Evolutionary conservation across 495 filamentous ascomycete genomes (phyloP).

Genomic region (Trichoderma reesei): DNA sequence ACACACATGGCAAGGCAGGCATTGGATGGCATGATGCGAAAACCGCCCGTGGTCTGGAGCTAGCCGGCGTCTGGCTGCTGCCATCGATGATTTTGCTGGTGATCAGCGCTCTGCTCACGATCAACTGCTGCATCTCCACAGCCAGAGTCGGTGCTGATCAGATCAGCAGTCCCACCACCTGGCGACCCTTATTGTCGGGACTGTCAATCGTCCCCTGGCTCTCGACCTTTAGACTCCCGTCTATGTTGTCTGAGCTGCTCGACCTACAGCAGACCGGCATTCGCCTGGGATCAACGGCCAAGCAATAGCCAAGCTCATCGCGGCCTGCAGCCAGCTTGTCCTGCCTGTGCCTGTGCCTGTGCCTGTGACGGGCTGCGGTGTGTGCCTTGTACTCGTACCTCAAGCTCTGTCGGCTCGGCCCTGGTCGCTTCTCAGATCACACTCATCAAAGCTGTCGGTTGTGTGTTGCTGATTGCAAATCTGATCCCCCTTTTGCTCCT

Average conservation of each 20-base stretch:
- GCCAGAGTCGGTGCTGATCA: background rate
- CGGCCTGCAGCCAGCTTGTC: no score
- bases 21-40: background rate
- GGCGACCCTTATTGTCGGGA: conserved; percentile 7
- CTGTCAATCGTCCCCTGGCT: background rate
- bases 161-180: background rate
- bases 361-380: no score
- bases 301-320: no score
- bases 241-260: background rate
- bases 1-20: background rate
- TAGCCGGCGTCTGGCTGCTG: background rate
- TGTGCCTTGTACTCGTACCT: no score
- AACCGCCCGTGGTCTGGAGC: background rate
- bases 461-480: no score
- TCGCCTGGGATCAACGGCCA: no score
- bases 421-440: no score
- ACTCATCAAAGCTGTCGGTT: no score
- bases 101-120: background rate
- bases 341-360: no score
- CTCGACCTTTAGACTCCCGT: background rate
- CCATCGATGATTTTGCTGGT: background rate
- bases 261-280: no score
- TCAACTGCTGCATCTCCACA: background rate
- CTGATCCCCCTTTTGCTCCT: no score
- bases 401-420: no score